Evolutionary conservation across 106 monocot species (phyloP).

Genomic region (Posidonia australis): DNA sequence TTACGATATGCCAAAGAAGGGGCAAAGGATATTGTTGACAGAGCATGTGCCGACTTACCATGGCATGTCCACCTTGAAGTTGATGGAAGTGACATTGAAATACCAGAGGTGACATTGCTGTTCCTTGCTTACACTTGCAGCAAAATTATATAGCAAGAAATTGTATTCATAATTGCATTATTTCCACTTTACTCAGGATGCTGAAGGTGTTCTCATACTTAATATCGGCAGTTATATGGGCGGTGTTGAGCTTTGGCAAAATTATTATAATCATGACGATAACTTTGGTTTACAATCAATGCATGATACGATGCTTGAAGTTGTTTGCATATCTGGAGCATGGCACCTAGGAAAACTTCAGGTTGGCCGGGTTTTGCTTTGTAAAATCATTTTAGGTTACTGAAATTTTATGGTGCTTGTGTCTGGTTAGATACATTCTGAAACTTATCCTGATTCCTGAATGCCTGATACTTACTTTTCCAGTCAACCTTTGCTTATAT

Average conservation of each 20-base stretch:
- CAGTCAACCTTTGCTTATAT: no score
- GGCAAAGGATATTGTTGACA: slow-evolving; percentile 85
- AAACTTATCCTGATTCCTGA: no score
- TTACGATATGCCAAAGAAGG: slow-evolving; percentile 87
- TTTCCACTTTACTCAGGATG: slow-evolving; percentile 34
- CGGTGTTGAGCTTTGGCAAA: slow-evolving; percentile 85
- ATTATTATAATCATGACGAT: slow-evolving; percentile 63
- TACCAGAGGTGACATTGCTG: slow-evolving; percentile 33
- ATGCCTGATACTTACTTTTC: no score
- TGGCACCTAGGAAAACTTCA: slow-evolving; percentile 96
- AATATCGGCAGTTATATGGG: slow-evolving; percentile 94
- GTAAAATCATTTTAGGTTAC: not conserved
- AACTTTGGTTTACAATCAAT: slow-evolving; percentile 59
- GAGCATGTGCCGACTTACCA: slow-evolving; percentile 77
- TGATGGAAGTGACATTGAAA: slow-evolving; percentile 60
- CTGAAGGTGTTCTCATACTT: slow-evolving; percentile 75
- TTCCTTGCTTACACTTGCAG: not conserved
- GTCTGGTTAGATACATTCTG: no score
- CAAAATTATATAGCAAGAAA: no score
- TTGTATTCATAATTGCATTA: not conserved
- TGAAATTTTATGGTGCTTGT: not conserved
- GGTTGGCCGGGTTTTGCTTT: slow-evolving; percentile 17
- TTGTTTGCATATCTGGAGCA: slow-evolving; percentile 72
- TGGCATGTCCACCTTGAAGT: slow-evolving; percentile 83
- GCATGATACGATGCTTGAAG: slow-evolving; percentile 82